phyloP scores from a whole-genome alignment of 805 yeast genomes.

The Jamesozyma hellenica region DNA sequence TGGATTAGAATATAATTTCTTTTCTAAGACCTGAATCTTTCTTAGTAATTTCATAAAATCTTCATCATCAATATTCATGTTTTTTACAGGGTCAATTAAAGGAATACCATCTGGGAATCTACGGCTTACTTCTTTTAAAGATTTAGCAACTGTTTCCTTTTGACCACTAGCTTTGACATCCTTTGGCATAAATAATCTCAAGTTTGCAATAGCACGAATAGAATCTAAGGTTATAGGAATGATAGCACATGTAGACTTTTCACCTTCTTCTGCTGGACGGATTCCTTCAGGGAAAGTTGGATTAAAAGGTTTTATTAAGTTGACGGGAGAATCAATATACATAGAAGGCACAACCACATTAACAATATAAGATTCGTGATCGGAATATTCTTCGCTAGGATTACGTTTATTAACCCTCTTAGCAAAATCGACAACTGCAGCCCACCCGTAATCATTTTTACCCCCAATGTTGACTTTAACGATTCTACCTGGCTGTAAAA shows the following conservation, averaged over 20 bases:
- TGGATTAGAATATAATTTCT: conserved; percentile 63
- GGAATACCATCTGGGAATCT: conserved; percentile 89
- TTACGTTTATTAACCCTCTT: conserved; percentile 61
- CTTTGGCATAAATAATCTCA: conserved; percentile 71
- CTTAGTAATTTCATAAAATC: conserved; percentile 62
- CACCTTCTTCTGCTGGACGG: conserved; percentile 69
- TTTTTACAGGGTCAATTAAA: conserved; percentile 78
- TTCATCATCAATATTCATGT: conserved; percentile 83
- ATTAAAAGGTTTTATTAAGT: conserved; percentile 63
- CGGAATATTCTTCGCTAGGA: conserved; percentile 49
- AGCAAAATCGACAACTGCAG: conserved; percentile 66
- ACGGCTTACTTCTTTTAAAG: conserved; percentile 67
- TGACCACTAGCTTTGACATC: conserved; percentile 55
- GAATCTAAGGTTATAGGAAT: conserved; percentile 80
- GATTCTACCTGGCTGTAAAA: conserved; percentile 82
- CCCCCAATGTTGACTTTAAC: conserved; percentile 49
- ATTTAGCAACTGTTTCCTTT: conserved; percentile 54
- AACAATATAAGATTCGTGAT: conserved; percentile 84
- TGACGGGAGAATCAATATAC: conserved; percentile 77
- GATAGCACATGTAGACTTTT: conserved; percentile 60
- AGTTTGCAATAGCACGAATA: conserved; percentile 62
- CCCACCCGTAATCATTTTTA: conserved; percentile 86
- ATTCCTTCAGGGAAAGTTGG: conserved; percentile 83
- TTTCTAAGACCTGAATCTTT: conserved; percentile 74
- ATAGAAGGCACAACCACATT: conserved; percentile 71